Evolutionary conservation across 176 grass and related monocot genomes (phyloP).

Genomic region (Zoysia pacifica): DNA sequence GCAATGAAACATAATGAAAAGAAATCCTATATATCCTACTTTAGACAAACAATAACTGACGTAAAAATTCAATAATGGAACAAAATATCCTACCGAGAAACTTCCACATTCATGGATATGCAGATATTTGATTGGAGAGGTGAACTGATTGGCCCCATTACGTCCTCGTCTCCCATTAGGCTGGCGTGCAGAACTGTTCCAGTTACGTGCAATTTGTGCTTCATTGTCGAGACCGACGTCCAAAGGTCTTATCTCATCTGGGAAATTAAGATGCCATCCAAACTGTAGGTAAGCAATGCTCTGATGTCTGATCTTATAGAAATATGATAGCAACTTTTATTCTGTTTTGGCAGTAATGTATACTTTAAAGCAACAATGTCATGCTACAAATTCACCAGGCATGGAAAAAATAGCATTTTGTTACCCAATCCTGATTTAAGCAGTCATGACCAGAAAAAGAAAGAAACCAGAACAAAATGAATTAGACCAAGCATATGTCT

Average conservation of each 20-base stretch:
- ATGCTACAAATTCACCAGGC: neutral
- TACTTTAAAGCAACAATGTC: slow-evolving; percentile 14
- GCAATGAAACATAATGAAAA: too few species aligned
- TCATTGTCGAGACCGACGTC: slow-evolving; percentile 91
- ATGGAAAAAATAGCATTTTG: neutral
- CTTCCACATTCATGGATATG: slow-evolving; percentile 91
- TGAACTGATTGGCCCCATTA: slow-evolving; percentile 59
- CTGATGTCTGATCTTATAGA: slow-evolving; percentile 5
- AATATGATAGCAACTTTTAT: slow-evolving; percentile 6
- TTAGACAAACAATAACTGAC: neutral
- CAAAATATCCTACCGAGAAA: slow-evolving; percentile 71
- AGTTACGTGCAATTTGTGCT: slow-evolving; percentile 72
- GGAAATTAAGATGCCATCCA: slow-evolving; percentile 23
- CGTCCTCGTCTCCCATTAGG: slow-evolving; percentile 76
- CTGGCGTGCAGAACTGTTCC: slow-evolving; percentile 54
- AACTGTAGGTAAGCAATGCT: neutral
- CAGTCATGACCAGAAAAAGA: neutral
- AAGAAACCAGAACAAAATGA: neutral
- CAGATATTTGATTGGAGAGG: slow-evolving; percentile 79
- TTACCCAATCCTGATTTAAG: neutral
- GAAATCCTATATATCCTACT: too few species aligned
- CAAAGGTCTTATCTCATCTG: slow-evolving; percentile 87
- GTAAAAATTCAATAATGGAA: slow-evolving; percentile 14
- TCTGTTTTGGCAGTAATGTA: slow-evolving; percentile 13
- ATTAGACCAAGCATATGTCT: neutral